phyloP scores from a whole-genome alignment of 2,329 filamentous ascomycete genomes.

The Aspergillus novofumigatus region DNA sequence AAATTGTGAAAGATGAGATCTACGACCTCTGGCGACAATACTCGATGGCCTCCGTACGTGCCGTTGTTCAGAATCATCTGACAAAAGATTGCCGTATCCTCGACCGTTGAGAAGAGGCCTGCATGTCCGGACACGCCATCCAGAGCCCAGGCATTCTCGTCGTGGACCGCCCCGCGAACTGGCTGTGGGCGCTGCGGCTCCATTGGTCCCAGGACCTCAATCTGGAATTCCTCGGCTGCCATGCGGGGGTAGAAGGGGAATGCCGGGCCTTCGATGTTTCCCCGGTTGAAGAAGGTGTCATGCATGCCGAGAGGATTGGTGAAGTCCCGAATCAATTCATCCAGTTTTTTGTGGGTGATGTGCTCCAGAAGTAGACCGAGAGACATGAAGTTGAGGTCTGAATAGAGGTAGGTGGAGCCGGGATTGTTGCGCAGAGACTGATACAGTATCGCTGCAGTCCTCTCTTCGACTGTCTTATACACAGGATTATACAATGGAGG shows the following conservation, averaged over 20 bases:
- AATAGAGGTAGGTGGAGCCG: slow-evolving; percentile 29
- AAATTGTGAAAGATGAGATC: slow-evolving; percentile 34
- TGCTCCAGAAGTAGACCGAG: slow-evolving; percentile 27
- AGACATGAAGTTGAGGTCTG: slow-evolving; percentile 36
- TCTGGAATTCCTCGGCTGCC: slow-evolving; percentile 31
- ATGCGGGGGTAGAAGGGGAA: slow-evolving; percentile 22
- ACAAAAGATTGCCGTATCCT: slow-evolving; percentile 28
- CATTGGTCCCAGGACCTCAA: slow-evolving; percentile 22
- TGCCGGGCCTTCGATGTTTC: slow-evolving; percentile 24
- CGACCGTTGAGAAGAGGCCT: slow-evolving; percentile 33
- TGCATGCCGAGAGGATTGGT: slow-evolving; percentile 27
- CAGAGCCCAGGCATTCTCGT: slow-evolving; percentile 36
- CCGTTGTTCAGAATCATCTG: slow-evolving; percentile 39
- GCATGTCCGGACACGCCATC: slow-evolving; percentile 35
- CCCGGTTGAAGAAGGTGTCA: slow-evolving; percentile 32
- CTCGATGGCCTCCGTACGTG: slow-evolving; percentile 27
- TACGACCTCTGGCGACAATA: slow-evolving; percentile 25
- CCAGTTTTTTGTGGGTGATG: slow-evolving; percentile 21
- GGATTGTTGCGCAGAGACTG: slow-evolving; percentile 23
- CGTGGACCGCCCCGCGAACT: slow-evolving; percentile 36
- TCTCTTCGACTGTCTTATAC: slow-evolving; percentile 23
- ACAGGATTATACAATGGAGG: slow-evolving; percentile 19
- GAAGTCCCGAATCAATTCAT: slow-evolving; percentile 22
- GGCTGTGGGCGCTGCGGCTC: slow-evolving; percentile 36
- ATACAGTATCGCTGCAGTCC: slow-evolving; percentile 23